Base-by-base conservation (phyloP, 2,329 filamentous ascomycete species). In the Aspergillus ruber region DNA sequence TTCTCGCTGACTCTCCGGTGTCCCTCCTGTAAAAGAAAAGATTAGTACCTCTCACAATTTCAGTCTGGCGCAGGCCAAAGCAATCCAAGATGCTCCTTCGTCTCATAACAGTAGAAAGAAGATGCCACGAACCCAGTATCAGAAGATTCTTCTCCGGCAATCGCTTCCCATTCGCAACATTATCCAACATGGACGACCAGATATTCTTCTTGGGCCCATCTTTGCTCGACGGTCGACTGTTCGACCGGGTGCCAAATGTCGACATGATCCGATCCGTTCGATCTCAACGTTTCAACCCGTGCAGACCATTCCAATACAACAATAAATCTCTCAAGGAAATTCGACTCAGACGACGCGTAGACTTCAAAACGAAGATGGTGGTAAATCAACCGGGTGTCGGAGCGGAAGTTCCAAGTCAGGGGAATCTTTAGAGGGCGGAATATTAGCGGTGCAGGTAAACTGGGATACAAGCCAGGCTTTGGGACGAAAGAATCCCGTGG, bases 131-230 rank as follows among this genome's bases (percentile, higher is more conserved):
- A 88, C 88, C 90, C 65, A 96, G 73, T 18, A 96, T 84, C 38
- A 96, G 73, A 52, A 96, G 73, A 66, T 90, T 94, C 79, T 95
- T 96, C 72, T 95, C 89, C 5, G 90, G 88, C 61, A 96, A 74
- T 58, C 86, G 81, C 75, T 93, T 94, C 56, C 88, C 89, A 70
- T 87, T 95, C 59, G 90, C 89, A 58, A 93, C 90, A 45, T 82
- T 85, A 69, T 94, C 88, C 57, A 96, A 78, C 86, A 96, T 88
- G 40, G 88, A 90, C 51, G 86, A 90, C 91, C 91, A 96, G 70
- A 96, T 84, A 65, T 95, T 88, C 71, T 88, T 88, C 73, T 88
- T 90, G 54, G 74, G 71, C 40, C 73, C 72, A 67, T 85, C 84
- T 59, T 86, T 84, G 69, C 75, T 78, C 32, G 68, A 64, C 29